phyloP scores from a whole-genome alignment of 1,139 yeast genomes.

The Pichia sp. region DNA sequence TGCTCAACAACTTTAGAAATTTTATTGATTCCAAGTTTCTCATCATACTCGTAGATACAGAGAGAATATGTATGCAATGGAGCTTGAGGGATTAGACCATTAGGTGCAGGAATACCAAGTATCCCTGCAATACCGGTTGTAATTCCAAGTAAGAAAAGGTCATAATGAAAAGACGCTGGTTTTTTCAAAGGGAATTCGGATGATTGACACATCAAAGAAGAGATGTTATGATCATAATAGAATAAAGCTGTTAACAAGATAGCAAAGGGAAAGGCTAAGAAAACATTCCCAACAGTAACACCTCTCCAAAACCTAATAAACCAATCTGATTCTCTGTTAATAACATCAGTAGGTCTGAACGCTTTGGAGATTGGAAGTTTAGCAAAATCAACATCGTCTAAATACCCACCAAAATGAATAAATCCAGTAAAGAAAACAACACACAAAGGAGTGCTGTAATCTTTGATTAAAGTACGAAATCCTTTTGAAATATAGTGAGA shows the following conservation, averaged over 20 bases:
- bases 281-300: slow-evolving; percentile 64
- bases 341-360: slow-evolving; percentile 59
- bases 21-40: slow-evolving; percentile 31
- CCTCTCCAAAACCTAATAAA: slow-evolving; percentile 71
- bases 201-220: slow-evolving; percentile 86
- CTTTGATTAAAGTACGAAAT: slow-evolving; percentile 65
- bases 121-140: slow-evolving; percentile 85
- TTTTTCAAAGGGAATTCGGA: slow-evolving; percentile 72
- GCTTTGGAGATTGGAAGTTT: slow-evolving; percentile 65
- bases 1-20: slow-evolving; percentile 76
- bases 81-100: slow-evolving; percentile 95
- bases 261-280: slow-evolving; percentile 90
- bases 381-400: slow-evolving; percentile 46
- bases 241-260: slow-evolving; percentile 73
- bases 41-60: slow-evolving; percentile 46
- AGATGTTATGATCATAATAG: slow-evolving; percentile 92
- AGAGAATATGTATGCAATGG: slow-evolving; percentile 83
- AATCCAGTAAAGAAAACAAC: slow-evolving; percentile 91
- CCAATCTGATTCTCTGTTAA: slow-evolving; percentile 48
- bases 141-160: slow-evolving; percentile 72
- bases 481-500: slow-evolving; percentile 54
- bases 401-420: slow-evolving; percentile 77
- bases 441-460: slow-evolving; percentile 76
- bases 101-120: slow-evolving; percentile 90
- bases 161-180: slow-evolving; percentile 92